Evolutionary conservation across 768 basidiomycete species (phyloP).

Genomic region (Russula dissimulans): DNA sequence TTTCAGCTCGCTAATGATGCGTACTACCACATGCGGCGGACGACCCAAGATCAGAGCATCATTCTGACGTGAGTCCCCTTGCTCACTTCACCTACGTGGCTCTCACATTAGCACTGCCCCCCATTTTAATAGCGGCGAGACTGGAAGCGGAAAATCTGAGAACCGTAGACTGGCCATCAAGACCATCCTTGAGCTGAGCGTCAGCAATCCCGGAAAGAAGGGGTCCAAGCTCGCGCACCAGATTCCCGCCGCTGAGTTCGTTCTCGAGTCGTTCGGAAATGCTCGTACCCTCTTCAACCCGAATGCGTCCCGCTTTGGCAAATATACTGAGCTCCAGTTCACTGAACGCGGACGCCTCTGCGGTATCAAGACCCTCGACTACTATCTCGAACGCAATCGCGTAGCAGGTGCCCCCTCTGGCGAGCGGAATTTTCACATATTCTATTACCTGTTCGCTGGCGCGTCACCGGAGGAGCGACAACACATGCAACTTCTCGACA

Average conservation of each 20-base stretch:
- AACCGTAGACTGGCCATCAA: constrained; percentile 86
- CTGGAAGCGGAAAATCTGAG: constrained; percentile 91
- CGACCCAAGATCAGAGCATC: constrained; percentile 86
- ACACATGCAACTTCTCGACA: constrained; percentile 77
- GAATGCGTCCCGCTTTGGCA: constrained; percentile 94
- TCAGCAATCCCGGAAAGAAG: constrained; percentile 86
- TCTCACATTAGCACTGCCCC: background rate
- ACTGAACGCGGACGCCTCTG: constrained; percentile 80
- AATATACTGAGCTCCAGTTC: constrained; percentile 97
- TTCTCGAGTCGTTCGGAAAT: constrained; percentile 90
- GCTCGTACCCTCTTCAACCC: constrained; percentile 88
- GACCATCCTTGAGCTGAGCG: constrained; percentile 81
- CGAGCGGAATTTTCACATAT: constrained; percentile 96
- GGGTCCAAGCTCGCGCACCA: constrained; percentile 81
- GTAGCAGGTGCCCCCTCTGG: constrained; percentile 84
- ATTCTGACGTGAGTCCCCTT: constrained; percentile 59
- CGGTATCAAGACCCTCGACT: constrained; percentile 92
- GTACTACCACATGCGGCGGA: constrained; percentile 94
- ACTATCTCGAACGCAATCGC: constrained; percentile 87
- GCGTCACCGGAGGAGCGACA: constrained; percentile 81
- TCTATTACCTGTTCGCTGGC: constrained; percentile 93
- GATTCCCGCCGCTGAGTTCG: constrained; percentile 89
- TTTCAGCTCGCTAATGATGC: constrained; percentile 87
- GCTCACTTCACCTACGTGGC: background rate
- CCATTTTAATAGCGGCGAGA: constrained; percentile 60